Percentiles rank a stretch among this genome's conserved stretches.
These are phyloP conservation scores for Boeremia exigua DNA, from an alignment of 2,329 filamentous ascomycete genomes.

Conservation along the genomic window DNA sequence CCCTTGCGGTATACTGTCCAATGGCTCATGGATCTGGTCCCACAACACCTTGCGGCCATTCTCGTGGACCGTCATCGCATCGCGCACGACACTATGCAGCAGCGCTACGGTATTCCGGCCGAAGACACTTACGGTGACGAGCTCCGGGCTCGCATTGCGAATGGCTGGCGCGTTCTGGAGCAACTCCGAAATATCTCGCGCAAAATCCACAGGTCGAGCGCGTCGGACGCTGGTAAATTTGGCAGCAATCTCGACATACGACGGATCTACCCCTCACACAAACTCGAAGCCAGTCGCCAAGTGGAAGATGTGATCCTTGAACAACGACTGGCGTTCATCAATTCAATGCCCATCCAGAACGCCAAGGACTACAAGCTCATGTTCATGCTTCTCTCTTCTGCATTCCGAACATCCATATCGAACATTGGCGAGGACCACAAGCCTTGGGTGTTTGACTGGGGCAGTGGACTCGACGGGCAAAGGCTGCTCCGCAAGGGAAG, in stretches of 20 bases:
- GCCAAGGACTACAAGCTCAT: constrained; percentile 41
- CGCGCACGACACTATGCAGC: constrained; percentile 23
- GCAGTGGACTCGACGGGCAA: constrained; percentile 33
- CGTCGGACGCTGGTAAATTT: constrained; percentile 14
- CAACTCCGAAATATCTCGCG: constrained; percentile 34
- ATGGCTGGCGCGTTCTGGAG: constrained; percentile 37
- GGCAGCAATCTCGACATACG: constrained; percentile 20
- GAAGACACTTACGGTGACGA: constrained; percentile 39
- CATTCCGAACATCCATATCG: constrained; percentile 34
- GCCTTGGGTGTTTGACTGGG: constrained; percentile 39
- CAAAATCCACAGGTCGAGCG: constrained; percentile 20
- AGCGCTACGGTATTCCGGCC: constrained; percentile 36
- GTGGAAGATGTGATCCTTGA: constrained; percentile 30
- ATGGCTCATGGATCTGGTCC: constrained; percentile 38
- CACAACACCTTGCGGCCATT: constrained; percentile 37
- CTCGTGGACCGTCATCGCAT: constrained; percentile 39
- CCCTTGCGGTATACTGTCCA: constrained; percentile 16
- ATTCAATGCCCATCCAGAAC: constrained; percentile 19
- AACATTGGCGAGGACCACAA: constrained; percentile 33
- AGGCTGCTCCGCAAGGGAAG: constrained; percentile 33
- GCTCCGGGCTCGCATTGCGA: constrained; percentile 35
- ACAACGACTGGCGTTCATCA: constrained; percentile 30
- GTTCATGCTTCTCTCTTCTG: constrained; percentile 38
- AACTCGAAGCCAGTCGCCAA: constrained; percentile 22
- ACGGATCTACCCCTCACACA: constrained; percentile 23